Evolutionary conservation across 345 rosid genomes (phyloP), one percentile per base, ranked within the genome.

Genomic region (Kernera saxatilis): DNA sequence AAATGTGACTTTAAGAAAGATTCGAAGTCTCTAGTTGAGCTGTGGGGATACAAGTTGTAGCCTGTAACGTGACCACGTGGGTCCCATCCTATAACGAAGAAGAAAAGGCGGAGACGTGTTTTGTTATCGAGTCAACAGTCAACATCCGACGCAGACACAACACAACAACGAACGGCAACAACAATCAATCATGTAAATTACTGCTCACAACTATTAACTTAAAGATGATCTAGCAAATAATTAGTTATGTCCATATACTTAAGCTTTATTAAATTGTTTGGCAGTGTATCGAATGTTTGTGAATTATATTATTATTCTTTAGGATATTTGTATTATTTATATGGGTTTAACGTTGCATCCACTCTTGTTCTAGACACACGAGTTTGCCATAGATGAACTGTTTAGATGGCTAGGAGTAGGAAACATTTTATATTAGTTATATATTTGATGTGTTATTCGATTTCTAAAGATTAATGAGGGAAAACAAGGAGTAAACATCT

Each of bases 21-120:
- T 66, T 73, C 77, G 67, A 73, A 73, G 67, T 22, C 69, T 51
- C 78, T 67, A 41, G 69, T 51, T 59, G 78, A 67, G 78, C 30
- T 59, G 73, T 67, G 73, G 73, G 73, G 73, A 58, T 59, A 32
- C 30, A 59, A 74, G 40, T 6, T 59, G 73, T 41, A 67, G 50
- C 78, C 53, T 67, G 18, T 67, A 50, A 58, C 30, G 62, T 67
- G 62, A 29, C 56, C 62, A 32, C 55, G 19, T 41, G 22, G 73
- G 73, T 36, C 78, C 78, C 37, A 50, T 18, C 8, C 25, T 51
- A 33, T 15, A 29, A 48, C 64, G 60, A 27, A 50, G 53, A 32
- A 66, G 55, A 67, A 60, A 50, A 74, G 55, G 25, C 56, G 5
- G 56, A 50, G 73, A 67, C 73, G 68, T 67, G 73, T 67, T 48